Conservation (phyloP, 768 basidiomycete species). For the Termitomyces sp. region DNA sequence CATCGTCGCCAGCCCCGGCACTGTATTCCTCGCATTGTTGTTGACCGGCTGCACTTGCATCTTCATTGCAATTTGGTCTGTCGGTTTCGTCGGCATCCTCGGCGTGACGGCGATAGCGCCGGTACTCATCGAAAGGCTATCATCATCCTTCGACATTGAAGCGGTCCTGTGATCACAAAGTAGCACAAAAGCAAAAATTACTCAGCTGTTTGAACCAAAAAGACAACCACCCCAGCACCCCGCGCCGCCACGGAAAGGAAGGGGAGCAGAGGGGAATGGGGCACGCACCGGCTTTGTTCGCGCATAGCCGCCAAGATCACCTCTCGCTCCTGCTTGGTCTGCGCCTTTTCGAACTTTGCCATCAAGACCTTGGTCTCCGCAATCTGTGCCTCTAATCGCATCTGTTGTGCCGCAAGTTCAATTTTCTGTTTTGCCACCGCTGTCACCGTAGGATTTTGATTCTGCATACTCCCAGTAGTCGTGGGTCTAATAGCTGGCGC, state of each 20-base stretch:
- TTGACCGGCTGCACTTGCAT: not conserved
- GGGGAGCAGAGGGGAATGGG: slow-evolving; percentile 4
- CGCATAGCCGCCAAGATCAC: slow-evolving; percentile 37
- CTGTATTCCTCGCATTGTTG: slow-evolving; percentile 1
- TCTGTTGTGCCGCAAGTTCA: slow-evolving; percentile 42
- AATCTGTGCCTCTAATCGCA: slow-evolving; percentile 44
- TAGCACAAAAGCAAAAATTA: slow-evolving; percentile 13
- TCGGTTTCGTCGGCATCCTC: not conserved
- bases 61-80: not conserved
- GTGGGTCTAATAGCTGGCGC: not conserved
- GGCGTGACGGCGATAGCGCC: not conserved
- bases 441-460: not conserved
- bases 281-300: slow-evolving; percentile 49
- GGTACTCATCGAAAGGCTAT: slow-evolving; percentile 7
- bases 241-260: slow-evolving; percentile 1
- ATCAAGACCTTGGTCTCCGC: slow-evolving; percentile 48
- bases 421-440: slow-evolving; percentile 7
- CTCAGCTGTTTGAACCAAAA: slow-evolving; percentile 15
- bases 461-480: not conserved
- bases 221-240: slow-evolving; percentile 6
- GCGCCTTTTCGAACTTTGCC: slow-evolving; percentile 35
- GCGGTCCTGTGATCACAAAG: slow-evolving; percentile 20
- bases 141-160: slow-evolving; percentile 27
- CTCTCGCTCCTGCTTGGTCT: slow-evolving; percentile 47
- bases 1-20: not conserved